These are phyloP conservation scores for Cymbopogon flexuosus DNA, from an alignment of 202 grass and related monocot genomes.

Conservation along the genomic window DNA sequence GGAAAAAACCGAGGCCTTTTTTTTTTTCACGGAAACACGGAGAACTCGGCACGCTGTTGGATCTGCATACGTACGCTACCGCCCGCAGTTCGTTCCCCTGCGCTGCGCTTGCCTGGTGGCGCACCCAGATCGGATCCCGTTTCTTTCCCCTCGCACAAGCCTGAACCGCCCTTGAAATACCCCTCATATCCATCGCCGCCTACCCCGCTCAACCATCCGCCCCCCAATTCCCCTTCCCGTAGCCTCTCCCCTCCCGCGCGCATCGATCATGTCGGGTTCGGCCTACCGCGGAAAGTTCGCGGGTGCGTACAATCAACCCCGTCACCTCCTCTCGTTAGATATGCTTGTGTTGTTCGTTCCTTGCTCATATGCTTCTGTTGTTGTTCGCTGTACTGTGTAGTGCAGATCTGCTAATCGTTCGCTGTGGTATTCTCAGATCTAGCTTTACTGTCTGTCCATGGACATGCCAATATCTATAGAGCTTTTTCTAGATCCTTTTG, in stretches of 20 bases:
- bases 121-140: conserved; percentile 34
- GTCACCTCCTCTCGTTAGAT: background rate
- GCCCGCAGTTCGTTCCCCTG: no score
- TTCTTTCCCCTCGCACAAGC: conserved; percentile 47
- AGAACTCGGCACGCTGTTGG: background rate
- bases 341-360: no score
- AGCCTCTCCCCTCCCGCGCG: background rate
- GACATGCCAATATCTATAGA: background rate
- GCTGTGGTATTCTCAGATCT: conserved; percentile 6
- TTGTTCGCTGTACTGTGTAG: background rate
- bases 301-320: conserved; percentile 33
- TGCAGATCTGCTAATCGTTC: conserved; percentile 12
- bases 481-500: background rate
- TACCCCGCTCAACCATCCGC: background rate
- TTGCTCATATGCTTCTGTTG: background rate
- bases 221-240: background rate
- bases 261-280: conserved; percentile 62
- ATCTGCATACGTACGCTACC: no score
- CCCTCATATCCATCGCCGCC: background rate
- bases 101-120: background rate
- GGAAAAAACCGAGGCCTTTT: background rate
- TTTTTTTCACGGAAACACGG: background rate
- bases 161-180: conserved; percentile 30
- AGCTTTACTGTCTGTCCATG: no score
- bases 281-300: conserved; percentile 55